Base-by-base conservation (phyloP, 805 yeast genomes). In the Metschnikowia picachoensis region DNA sequence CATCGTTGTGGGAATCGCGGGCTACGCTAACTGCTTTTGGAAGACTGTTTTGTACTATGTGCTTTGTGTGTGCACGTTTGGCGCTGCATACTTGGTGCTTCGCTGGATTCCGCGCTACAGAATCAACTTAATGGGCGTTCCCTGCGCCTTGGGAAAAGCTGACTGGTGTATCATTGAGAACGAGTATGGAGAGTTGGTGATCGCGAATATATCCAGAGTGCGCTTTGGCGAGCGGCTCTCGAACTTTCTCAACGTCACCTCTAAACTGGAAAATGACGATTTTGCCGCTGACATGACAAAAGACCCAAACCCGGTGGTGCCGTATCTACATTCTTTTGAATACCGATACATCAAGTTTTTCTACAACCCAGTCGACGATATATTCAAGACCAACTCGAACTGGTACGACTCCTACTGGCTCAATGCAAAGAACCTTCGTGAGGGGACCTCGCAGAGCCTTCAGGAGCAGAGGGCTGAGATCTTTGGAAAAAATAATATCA, bases 161-260 rank as follows among this genome's bases (percentile, higher is more conserved):
- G 95, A 90, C 58, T 88, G 97, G 94, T 85, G 91, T 13, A 95
- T 90, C 14, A 76, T 94, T 20, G 99, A 94, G 66, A 95, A 89
- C 55, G 97, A 91, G 62, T 85, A 80, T 72, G 98, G 97, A 15
- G 96, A 89, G 56, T 74, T 94, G 50, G 74, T 78, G 32, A 76
- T 84, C 15, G 75, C 80, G 4, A 62, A 68, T 2, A 80, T 94
- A 12, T 58, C 69, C 1, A 77, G 84, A 52, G 66, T 68, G 37
- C 76, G 87, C 72, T 87, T 84, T 59, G 83, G 85, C 56, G 80
- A 87, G 55, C 74, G 87, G 10, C 59, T 92, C 30, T 85, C 95
- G 1, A 78, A 86, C 0, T 79, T 87, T 27, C 75, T 92, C 56
- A 47, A 48, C n/a, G 50, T 53, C 8, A 63, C 68, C 4, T 16